These are phyloP conservation scores for Candida sakaeoensis DNA, from an alignment of 805 yeast genomes.

Conservation along the genomic window DNA sequence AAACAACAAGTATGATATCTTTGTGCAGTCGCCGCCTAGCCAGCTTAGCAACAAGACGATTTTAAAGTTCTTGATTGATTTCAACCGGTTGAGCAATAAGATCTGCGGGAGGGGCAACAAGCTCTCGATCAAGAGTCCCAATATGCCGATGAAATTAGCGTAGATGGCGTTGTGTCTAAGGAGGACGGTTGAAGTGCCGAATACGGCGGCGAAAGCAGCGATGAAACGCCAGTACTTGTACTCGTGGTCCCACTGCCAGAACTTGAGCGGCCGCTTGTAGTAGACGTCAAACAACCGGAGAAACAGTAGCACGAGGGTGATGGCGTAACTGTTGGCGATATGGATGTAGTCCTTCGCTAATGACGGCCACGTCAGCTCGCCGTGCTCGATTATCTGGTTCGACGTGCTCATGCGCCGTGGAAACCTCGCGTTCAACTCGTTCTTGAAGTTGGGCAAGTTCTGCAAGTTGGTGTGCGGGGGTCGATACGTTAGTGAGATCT, in stretches of 20 bases:
- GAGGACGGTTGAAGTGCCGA: constrained; percentile 38
- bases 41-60: constrained; percentile 72
- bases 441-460: constrained; percentile 25
- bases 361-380: not conserved
- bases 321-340: not conserved
- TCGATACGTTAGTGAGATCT: constrained; percentile 59
- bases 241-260: constrained; percentile 85
- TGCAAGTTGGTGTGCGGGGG: constrained; percentile 30
- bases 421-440: constrained; percentile 22
- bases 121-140: constrained; percentile 70
- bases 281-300: constrained; percentile 64
- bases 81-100: constrained; percentile 59
- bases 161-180: constrained; percentile 34
- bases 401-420: constrained; percentile 18
- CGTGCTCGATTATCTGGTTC: constrained; percentile 13
- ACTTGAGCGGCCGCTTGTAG: constrained; percentile 57
- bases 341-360: constrained; percentile 7
- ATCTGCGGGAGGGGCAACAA: constrained; percentile 76
- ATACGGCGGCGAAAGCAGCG: constrained; percentile 37
- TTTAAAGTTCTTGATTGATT: constrained; percentile 76
- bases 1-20: constrained; percentile 67
- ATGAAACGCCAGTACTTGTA: constrained; percentile 62
- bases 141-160: constrained; percentile 52
- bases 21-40: constrained; percentile 85
- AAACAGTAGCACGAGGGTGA: constrained; percentile 19